These are phyloP conservation scores for Cyberlindnera samutprakarnensis DNA, from an alignment of 805 yeast species.

Conservation along the genomic window DNA sequence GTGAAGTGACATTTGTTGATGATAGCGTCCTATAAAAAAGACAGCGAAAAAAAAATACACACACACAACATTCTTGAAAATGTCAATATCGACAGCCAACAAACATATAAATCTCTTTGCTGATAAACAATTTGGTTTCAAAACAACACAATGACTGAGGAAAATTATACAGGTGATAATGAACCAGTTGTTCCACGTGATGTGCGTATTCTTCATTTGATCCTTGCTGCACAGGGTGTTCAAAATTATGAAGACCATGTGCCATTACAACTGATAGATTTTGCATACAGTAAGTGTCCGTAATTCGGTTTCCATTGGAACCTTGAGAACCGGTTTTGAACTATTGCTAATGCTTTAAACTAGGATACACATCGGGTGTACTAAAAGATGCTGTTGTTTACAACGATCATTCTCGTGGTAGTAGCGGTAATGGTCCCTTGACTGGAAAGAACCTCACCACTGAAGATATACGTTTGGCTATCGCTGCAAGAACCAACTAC, in stretches of 20 bases:
- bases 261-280: constrained; percentile 93
- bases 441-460: constrained; percentile 52
- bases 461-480: constrained; percentile 88
- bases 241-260: constrained; percentile 92
- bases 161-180: constrained; percentile 9
- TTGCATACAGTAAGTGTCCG: constrained; percentile 68
- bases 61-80: no score
- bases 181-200: constrained; percentile 62
- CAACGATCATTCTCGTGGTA: constrained; percentile 64
- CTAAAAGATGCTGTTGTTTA: constrained; percentile 85
- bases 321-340: no score
- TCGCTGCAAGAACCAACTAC: constrained; percentile 88
- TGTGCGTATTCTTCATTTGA: constrained; percentile 80
- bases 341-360: no score
- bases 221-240: constrained; percentile 89
- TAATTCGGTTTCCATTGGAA: no score
- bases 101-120: no score
- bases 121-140: no score
- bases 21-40: no score
- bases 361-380: constrained; percentile 74
- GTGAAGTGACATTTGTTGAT: no score
- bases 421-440: constrained; percentile 24
- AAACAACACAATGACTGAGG: not conserved
- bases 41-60: no score
- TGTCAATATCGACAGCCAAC: no score